Conservation (phyloP, 495 filamentous ascomycete species). For the Talaromyces liani region DNA sequence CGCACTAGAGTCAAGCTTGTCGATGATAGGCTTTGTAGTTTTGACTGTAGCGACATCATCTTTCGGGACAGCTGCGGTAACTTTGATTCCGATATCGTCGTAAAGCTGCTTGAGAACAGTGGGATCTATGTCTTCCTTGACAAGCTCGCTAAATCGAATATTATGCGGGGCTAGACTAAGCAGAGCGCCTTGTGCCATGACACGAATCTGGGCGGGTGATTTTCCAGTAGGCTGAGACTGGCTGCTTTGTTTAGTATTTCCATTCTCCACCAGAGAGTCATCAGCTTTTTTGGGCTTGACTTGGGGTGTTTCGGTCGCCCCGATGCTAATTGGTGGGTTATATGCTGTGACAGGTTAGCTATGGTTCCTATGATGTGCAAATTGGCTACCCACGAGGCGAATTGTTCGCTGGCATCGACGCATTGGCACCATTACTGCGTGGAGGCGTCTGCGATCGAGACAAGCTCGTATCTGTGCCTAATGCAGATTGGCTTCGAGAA, state of each 20-base stretch:
- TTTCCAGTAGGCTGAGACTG: constrained; percentile 7
- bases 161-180: constrained; percentile 55
- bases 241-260: background rate
- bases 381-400: background rate
- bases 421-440: background rate
- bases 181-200: constrained; percentile 63
- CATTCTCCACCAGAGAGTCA: background rate
- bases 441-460: background rate
- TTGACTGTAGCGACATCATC: background rate
- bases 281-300: background rate
- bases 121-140: constrained; percentile 65
- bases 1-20: constrained; percentile 3
- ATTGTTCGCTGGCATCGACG: background rate
- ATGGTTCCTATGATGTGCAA: background rate
- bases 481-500: background rate
- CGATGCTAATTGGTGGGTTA: constrained; percentile 30
- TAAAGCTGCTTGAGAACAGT: constrained; percentile 56
- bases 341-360: constrained; percentile 29
- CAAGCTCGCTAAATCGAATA: constrained; percentile 58
- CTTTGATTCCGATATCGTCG: constrained; percentile 51
- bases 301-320: constrained; percentile 9
- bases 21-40: background rate
- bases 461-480: background rate
- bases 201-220: constrained; percentile 44
- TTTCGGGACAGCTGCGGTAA: constrained; percentile 7